phyloP scores from a whole-genome alignment of 352 stramenopile genomes.

The Phytophthora pinifolia region DNA sequence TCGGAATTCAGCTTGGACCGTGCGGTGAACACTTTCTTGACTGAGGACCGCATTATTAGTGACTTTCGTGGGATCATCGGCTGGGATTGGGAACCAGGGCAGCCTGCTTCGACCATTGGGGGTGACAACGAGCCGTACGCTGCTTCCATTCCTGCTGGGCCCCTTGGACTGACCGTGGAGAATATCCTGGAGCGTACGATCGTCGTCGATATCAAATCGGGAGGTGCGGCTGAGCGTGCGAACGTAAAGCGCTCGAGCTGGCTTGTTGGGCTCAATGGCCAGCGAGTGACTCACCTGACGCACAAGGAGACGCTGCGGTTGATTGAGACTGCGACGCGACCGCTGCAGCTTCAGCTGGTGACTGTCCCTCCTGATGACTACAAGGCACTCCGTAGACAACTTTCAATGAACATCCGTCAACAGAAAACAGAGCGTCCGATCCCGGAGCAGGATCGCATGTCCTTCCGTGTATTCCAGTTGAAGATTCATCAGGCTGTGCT shows the following conservation, averaged over 20 bases:
- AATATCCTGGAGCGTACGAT: constrained; percentile 89
- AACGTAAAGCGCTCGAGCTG: constrained; percentile 84
- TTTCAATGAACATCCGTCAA: constrained; percentile 86
- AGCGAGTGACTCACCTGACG: constrained; percentile 74
- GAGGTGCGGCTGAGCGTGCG: constrained; percentile 68
- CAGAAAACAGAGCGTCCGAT: constrained; percentile 82
- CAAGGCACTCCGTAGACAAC: constrained; percentile 67
- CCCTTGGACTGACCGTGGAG: constrained; percentile 86
- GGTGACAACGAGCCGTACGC: constrained; percentile 52
- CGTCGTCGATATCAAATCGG: constrained; percentile 87
- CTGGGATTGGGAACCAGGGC: constrained; percentile 55
- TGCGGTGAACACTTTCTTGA: constrained; percentile 84
- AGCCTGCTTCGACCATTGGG: constrained; percentile 51
- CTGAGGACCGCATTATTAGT: constrained; percentile 73
- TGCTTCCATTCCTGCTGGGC: constrained; percentile 75
- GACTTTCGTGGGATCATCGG: constrained; percentile 83
- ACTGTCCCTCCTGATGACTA: constrained; percentile 74
- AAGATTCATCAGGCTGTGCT: constrained; percentile 85
- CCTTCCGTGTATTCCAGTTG: constrained; percentile 81
- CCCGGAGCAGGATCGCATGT: constrained; percentile 85
- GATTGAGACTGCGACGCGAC: constrained; percentile 76
- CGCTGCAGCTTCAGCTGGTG: constrained; percentile 72
- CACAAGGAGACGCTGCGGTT: constrained; percentile 86
- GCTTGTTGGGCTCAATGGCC: constrained; percentile 79
- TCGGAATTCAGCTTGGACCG: constrained; percentile 79